Base-by-base conservation (phyloP, 768 basidiomycete genomes). In the Leccinum subtestaceum region DNA sequence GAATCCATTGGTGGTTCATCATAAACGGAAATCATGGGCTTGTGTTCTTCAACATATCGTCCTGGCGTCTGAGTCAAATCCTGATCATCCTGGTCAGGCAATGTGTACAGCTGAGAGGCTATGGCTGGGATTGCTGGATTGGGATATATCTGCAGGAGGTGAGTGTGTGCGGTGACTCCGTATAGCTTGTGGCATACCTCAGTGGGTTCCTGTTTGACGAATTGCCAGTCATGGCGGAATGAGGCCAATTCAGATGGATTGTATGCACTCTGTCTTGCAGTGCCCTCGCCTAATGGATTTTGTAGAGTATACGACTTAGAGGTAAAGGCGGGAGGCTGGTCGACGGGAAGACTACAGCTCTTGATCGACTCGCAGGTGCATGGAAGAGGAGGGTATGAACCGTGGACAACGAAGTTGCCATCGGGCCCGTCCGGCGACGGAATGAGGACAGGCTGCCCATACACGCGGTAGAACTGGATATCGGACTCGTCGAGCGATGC, bases 371-470 rank as follows among this genome's bases (percentile, higher is more conserved):
- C 56, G 57, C 53, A 61, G 5, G 61, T 11, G 49, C n/a, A 13
- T 50, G 52, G 52, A 21, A 53, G 6, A 4, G 48, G 0, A 13
- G 60, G 58, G 55, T 67, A 63, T 8, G 52, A 8, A 34, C 49
- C 48, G 23, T 64, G 60, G 13, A 68, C 43, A 13, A 34, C 38
- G 38, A 67, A 70, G 11, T 63, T 64, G 17, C 47, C 63, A 3
- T 68, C 65, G 50, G 46, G 27, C n/a, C 69, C 68, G 5, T 73
- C 67, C 2, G 63, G 47, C 2, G 53, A 45, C 0, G 71, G 70
- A 17, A 75, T 72, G 51, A 75, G 64, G 48, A 73, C 68, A 8
- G 70, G 72, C 43, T 73, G 72, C 0, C 72, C 72, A 5, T 73
- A 73, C 1, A 73, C 57, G 13, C 62, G 70, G 48, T 70, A 74